Evolutionary conservation across 805 yeast species (phyloP).

Genomic region (Suhomyces emberorum): DNA sequence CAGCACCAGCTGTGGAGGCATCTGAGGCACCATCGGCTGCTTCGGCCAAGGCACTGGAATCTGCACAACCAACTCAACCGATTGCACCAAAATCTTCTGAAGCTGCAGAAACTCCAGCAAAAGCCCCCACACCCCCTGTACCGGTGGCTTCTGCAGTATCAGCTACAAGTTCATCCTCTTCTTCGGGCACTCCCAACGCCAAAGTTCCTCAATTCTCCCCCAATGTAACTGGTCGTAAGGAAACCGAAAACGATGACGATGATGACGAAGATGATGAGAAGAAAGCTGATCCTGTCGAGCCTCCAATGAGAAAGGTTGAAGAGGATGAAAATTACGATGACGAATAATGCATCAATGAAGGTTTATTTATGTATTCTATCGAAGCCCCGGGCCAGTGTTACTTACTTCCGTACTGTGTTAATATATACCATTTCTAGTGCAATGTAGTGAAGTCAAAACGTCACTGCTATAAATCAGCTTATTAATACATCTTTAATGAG

Average conservation of each 20-base stretch:
- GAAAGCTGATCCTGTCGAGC: conserved; percentile 33
- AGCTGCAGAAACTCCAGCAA: conserved; percentile 1
- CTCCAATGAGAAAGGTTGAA: conserved; percentile 44
- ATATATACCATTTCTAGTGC: conserved; percentile 1
- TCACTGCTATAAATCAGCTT: too few relatives aligned
- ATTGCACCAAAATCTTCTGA: conserved; percentile 3
- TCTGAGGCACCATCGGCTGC: conserved; percentile 2
- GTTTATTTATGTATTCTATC: too few relatives aligned
- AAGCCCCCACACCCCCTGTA: not conserved
- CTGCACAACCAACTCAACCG: not conserved
- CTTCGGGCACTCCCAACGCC: conserved; percentile 3
- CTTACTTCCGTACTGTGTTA: conserved; percentile 4
- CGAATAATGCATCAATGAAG: conserved; percentile 23
- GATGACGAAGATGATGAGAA: conserved; percentile 30
- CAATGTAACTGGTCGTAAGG: conserved; percentile 16
- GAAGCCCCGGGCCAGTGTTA: not conserved
- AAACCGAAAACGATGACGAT: conserved; percentile 25
- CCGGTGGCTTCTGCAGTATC: conserved; percentile 1
- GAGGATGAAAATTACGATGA: conserved; percentile 48
- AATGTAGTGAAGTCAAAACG: too few relatives aligned
- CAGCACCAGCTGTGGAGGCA: conserved; percentile 3
- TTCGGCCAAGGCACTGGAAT: not conserved
- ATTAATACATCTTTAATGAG: too few relatives aligned
- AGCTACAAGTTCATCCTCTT: not conserved
- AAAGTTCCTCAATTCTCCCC: conserved; percentile 18